phyloP scores from a whole-genome alignment of 768 basidiomycete species.

The Mycena olivaceomarginata region DNA sequence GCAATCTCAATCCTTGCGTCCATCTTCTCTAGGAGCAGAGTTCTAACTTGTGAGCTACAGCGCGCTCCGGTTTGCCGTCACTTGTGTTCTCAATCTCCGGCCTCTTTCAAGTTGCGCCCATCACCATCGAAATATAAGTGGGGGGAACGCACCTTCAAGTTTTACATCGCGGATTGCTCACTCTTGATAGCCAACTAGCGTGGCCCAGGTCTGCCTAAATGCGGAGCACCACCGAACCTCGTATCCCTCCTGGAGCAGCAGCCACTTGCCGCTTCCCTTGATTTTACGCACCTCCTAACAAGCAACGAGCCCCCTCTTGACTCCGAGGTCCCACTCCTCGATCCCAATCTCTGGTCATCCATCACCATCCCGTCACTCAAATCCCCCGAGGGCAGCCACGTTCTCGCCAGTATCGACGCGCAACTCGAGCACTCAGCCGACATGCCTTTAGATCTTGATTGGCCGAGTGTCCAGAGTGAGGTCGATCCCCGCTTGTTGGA shows the following conservation, averaged over 20 bases:
- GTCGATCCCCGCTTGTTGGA: background rate
- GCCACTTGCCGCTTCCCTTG: background rate
- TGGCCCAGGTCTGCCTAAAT: background rate
- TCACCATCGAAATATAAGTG: no score
- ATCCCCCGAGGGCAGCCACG: background rate
- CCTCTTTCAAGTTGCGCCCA: no score
- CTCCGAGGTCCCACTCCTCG: background rate
- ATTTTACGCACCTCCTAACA: background rate
- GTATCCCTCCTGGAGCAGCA: background rate
- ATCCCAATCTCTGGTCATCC: background rate
- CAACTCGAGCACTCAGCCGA: background rate
- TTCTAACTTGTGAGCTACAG: no score
- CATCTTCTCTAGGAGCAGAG: background rate
- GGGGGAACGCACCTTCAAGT: background rate
- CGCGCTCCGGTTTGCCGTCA: background rate
- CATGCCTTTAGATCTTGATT: background rate
- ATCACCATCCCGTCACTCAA: background rate
- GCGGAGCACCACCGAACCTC: background rate
- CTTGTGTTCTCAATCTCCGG: no score
- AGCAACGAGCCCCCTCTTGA: conserved; percentile 3
- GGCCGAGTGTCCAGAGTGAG: background rate
- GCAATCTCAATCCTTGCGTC: background rate
- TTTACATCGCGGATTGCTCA: conserved; percentile 1
- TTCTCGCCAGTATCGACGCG: background rate
- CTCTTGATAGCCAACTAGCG: background rate